Evolutionary conservation across 2,329 filamentous ascomycete species (phyloP).

Genomic region (Colletotrichum siamense): DNA sequence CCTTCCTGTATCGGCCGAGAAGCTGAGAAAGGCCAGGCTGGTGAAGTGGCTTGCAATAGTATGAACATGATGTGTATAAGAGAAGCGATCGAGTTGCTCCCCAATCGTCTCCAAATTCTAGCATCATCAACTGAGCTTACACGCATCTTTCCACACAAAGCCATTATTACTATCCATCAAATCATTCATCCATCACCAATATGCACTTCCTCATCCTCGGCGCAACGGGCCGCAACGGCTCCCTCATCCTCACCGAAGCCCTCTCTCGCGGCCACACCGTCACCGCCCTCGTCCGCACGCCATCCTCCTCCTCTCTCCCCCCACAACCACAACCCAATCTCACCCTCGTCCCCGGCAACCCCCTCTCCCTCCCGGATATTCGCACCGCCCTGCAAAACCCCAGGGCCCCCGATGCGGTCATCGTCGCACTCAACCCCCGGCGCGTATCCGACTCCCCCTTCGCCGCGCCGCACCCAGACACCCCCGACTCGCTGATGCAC

Average conservation of each 20-base stretch:
- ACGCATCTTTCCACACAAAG: background rate
- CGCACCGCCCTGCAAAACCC: constrained; percentile 29
- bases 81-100: background rate
- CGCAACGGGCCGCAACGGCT: constrained; percentile 52
- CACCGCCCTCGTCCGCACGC: constrained; percentile 50
- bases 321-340: constrained; percentile 36
- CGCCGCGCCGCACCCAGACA: constrained; percentile 38
- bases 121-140: background rate
- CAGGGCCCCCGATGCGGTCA: constrained; percentile 38
- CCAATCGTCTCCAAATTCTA: background rate
- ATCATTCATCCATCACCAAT: background rate
- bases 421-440: constrained; percentile 54
- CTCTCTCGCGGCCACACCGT: constrained; percentile 46
- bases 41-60: background rate
- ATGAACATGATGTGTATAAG: background rate
- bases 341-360: constrained; percentile 42
- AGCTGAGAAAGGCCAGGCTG: background rate
- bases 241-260: constrained; percentile 44
- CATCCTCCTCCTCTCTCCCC: constrained; percentile 25
- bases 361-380: constrained; percentile 40
- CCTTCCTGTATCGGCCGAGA: background rate
- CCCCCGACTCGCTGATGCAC: constrained; percentile 50
- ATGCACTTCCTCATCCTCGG: constrained; percentile 55
- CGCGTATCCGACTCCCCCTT: constrained; percentile 54
- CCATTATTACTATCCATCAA: background rate